These are phyloP conservation scores for Lasiodiplodia citricola DNA, from an alignment of 2,329 filamentous ascomycete genomes.

Conservation along the genomic window DNA sequence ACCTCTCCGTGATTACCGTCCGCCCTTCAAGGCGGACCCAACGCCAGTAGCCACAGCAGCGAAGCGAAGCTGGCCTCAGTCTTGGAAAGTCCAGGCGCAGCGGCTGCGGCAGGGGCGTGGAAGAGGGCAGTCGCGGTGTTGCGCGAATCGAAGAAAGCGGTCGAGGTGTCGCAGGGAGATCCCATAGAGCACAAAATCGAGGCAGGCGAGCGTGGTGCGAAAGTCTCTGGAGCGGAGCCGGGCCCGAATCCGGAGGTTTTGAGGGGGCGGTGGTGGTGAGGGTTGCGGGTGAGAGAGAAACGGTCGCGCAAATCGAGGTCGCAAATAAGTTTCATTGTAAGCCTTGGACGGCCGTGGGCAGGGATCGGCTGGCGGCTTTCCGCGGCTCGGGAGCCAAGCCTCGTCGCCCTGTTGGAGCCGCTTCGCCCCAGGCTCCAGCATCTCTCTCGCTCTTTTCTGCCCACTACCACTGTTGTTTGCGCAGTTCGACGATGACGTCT, in stretches of 20 bases:
- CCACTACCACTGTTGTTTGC: neutral
- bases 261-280: neutral
- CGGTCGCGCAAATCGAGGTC: conserved; percentile 14
- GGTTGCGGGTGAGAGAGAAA: conserved; percentile 14
- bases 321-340: conserved; percentile 26
- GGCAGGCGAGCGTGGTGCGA: neutral
- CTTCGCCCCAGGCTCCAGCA: conserved; percentile 1
- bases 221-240: conserved; percentile 9
- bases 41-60: conserved; percentile 55
- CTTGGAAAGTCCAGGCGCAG: conserved; percentile 42
- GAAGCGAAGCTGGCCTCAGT: conserved; percentile 55
- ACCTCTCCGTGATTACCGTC: conserved; percentile 50
- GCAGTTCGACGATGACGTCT: conserved; percentile 10
- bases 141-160: conserved; percentile 37
- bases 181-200: conserved; percentile 47
- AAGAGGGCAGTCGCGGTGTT: conserved; percentile 43
- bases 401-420: neutral
- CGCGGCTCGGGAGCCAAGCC: conserved; percentile 21
- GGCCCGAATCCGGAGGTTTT: conserved; percentile 18
- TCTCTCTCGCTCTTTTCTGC: neutral
- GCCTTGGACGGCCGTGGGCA: conserved; percentile 19
- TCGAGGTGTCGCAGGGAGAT: conserved; percentile 46
- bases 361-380: conserved; percentile 23
- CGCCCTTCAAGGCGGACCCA: conserved; percentile 60
- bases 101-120: conserved; percentile 22